Conservation (phyloP, 176 grass and related monocot genomes). For the Elymus sibiricus region DNA sequence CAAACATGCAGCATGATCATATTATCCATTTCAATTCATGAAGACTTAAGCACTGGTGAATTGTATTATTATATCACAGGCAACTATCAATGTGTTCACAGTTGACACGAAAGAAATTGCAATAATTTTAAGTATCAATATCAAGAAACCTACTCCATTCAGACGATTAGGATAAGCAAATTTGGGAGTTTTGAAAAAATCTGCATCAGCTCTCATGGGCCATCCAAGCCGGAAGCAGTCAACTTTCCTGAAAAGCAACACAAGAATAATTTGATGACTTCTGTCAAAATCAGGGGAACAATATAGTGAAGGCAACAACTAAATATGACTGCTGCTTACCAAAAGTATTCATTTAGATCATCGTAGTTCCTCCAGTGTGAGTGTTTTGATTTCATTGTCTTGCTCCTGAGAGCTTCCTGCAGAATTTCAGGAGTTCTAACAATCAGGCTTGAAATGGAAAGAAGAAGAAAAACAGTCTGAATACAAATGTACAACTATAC, state of each 20-base stretch:
- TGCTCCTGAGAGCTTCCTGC: conserved; percentile 89
- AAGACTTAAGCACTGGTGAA: not conserved
- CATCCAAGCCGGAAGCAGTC: conserved; percentile 94
- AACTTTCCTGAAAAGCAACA: conserved; percentile 62
- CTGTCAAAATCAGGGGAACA: not conserved
- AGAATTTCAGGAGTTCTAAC: conserved; percentile 1
- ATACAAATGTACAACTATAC: conserved; percentile 31
- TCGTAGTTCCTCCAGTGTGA: conserved; percentile 99
- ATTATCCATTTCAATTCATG: not conserved
- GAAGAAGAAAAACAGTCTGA: conserved; percentile 14
- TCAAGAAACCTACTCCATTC: conserved; percentile 47
- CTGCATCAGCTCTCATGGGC: conserved; percentile 93
- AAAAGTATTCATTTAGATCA: conserved; percentile 99
- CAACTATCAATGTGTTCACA: not conserved
- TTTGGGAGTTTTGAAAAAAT: conserved; percentile 82
- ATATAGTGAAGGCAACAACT: not conserved
- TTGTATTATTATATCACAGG: conserved; percentile 8
- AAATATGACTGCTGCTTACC: conserved; percentile 36
- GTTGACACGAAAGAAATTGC: conserved; percentile 6
- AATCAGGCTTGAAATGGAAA: conserved; percentile 2
- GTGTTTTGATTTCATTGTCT: conserved; percentile 82
- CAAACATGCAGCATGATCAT: not conserved
- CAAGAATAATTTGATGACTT: conserved; percentile 22
- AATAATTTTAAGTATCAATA: not conserved
- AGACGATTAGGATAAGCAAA: conserved; percentile 18